Conservation (phyloP, 371 early-diverging fungal species). For the Mortierella sp. region DNA sequence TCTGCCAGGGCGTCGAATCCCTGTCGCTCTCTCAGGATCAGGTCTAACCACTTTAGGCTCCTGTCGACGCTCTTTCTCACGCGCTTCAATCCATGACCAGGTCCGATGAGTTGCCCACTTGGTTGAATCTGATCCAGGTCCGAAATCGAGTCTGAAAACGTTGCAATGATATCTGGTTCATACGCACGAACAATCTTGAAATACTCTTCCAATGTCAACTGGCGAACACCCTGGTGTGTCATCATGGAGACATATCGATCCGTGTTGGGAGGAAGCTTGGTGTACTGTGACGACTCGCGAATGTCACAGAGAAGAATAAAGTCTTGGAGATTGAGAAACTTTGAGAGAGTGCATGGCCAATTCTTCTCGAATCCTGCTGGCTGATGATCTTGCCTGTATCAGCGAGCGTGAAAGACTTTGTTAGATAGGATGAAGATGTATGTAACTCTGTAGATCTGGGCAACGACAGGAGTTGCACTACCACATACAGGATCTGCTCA, state of each 20-base stretch:
- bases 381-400: constrained; percentile 39
- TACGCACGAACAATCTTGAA: constrained; percentile 59
- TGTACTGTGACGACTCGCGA: constrained; percentile 64
- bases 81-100: constrained; percentile 65
- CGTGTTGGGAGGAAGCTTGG: constrained; percentile 62
- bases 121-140: constrained; percentile 42
- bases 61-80: constrained; percentile 74
- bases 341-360: constrained; percentile 63
- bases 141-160: constrained; percentile 57
- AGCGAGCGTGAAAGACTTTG: neutral
- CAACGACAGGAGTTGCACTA: neutral
- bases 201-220: constrained; percentile 66
- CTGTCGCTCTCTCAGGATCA: constrained; percentile 45
- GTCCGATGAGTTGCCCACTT: constrained; percentile 3
- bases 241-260: constrained; percentile 74
- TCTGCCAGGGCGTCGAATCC: constrained; percentile 29
- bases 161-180: constrained; percentile 64
- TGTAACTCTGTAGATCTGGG: no score
- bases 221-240: constrained; percentile 75
- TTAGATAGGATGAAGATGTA: neutral
- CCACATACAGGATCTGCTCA: constrained; percentile 67
- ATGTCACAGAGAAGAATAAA: constrained; percentile 70
- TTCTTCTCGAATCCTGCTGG: constrained; percentile 51
- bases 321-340: constrained; percentile 65
- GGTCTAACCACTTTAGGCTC: constrained; percentile 73